Evolutionary conservation across 139 green algal species (phyloP), one percentile per base, ranked within the genome.

Genomic region (Dunaliella primolecta): DNA sequence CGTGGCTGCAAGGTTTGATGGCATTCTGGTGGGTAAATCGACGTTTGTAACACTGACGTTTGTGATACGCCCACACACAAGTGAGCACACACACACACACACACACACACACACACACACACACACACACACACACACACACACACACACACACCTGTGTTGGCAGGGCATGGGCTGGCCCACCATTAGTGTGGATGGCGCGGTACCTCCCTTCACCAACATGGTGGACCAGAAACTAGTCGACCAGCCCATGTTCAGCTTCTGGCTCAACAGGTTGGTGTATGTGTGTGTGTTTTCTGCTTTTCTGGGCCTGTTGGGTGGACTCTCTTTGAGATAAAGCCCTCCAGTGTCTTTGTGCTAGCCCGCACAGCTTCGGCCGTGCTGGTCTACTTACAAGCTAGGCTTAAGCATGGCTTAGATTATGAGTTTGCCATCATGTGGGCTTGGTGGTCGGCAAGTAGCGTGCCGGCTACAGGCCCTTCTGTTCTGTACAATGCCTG

Each of bases 1-100:
- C 88, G 91, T 99, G 70, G 93, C 94, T 15, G 96, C 95, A 57
- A 96, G 97, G 85, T 99, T 99, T 88, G 97, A 99, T 83, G 97
- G 97, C 80, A 99, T 99, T 86, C 87, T 99, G 88, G 94, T 95
- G 78, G 38, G 85, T 78, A n/a, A 21, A 15, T 64, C 46, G 56
- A 72, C 23, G 56, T 20, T 72, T 20, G 56, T 72, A 23, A 72
- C 56, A 72, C 56, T 72, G 56, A n/a, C n/a, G n/a, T n/a, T n/a
- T n/a, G n/a, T n/a, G n/a, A n/a, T n/a, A 64, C 46, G 15, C 46
- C 7, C 46, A 64, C 46, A 64, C 46, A 64, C 46, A 64, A 7
- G 15, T 15, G 15, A 7, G 15, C 46, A 64, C 46, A 64, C 46
- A 64, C 46, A 64, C 46, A 64, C 46, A 64, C 46, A 64, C 46